Evolutionary conservation across 129 eudicot species (phyloP), one percentile per base, ranked within the genome.

Genomic region (Cynara cardunculus): DNA sequence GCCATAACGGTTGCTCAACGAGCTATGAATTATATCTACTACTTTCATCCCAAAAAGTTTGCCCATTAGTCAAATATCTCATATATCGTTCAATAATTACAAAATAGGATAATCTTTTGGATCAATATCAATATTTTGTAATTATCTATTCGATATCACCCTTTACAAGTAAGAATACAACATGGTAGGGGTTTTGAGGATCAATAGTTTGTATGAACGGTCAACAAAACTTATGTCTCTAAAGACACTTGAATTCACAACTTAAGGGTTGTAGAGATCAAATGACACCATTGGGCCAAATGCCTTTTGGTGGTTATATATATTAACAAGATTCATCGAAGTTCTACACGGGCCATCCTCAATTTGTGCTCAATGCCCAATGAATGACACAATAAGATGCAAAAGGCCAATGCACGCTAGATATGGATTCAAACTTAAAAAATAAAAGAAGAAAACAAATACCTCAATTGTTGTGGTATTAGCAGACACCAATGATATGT

Each of bases 381-480:
- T n/a, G 21, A 56, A 18, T 56, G 21, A 18, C 65, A 53, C 22
- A 56, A 18, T 18, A 56, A 56, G 65, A 56, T 11, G 53, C 53
- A 41, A 12, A 41, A 41, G 14, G 18, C 49, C 53, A 41, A 11
- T 12, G 26, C 1, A 21, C 37, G 28, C 34, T 39, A 5, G 12
- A 13, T 32, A 65, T 37, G 24, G 2, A 59, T 35, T 41, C 74
- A 44, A 46, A 44, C 39, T 39, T 27, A 4, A 27, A 44, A 46
- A 3, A 39, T 13, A 7, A 27, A 66, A 64, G 18, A 81, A 64
- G 31, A 78, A 80, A 18, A 49, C 1, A 49, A 46, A 81, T 89
- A 96, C 99, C 99, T 96, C 99, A n/a, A 96, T 96, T 46, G 99
- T 96, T 19, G 98, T 92, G 73, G 93, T 93, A 85, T 96, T 96